A percentile compares a stretch with the other conserved stretches of the same genome.
Conservation (phyloP, 768 basidiomycete species). For the Tremella fuciformis region DNA sequence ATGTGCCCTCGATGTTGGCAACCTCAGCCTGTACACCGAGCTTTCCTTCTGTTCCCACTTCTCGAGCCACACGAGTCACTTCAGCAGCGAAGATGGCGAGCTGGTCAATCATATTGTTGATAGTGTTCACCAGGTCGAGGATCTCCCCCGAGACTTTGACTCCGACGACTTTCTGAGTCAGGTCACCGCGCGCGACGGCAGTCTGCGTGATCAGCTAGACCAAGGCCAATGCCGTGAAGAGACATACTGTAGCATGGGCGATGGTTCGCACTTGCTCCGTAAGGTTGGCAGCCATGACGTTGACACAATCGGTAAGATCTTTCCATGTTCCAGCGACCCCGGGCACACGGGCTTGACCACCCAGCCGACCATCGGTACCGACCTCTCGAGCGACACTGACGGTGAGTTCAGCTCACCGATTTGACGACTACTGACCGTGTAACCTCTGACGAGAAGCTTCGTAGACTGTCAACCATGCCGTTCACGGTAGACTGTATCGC, state of each 20-base stretch:
- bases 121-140: constrained; percentile 91
- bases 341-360: constrained; percentile 49
- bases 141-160: constrained; percentile 95
- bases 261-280: constrained; percentile 71
- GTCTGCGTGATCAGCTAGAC: constrained; percentile 56
- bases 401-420: constrained; percentile 49
- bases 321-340: constrained; percentile 52
- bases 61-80: constrained; percentile 92
- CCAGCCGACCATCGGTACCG: constrained; percentile 66
- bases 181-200: constrained; percentile 88
- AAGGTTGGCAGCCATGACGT: constrained; percentile 90
- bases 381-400: constrained; percentile 79
- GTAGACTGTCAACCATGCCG: constrained; percentile 89
- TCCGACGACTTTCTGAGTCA: constrained; percentile 88
- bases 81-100: constrained; percentile 68
- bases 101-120: constrained; percentile 64
- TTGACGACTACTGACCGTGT: constrained; percentile 35
- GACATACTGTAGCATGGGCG: constrained; percentile 78
- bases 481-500: constrained; percentile 64
- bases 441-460: constrained; percentile 76
- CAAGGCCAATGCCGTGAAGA: background rate
- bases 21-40: constrained; percentile 96
- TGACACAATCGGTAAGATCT: constrained; percentile 57
- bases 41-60: constrained; percentile 99
- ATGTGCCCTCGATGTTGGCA: constrained; percentile 93